These are phyloP conservation scores for Kickxella alabastrina DNA, from an alignment of 192 early-diverging fungal genomes.

Conservation along the genomic window DNA sequence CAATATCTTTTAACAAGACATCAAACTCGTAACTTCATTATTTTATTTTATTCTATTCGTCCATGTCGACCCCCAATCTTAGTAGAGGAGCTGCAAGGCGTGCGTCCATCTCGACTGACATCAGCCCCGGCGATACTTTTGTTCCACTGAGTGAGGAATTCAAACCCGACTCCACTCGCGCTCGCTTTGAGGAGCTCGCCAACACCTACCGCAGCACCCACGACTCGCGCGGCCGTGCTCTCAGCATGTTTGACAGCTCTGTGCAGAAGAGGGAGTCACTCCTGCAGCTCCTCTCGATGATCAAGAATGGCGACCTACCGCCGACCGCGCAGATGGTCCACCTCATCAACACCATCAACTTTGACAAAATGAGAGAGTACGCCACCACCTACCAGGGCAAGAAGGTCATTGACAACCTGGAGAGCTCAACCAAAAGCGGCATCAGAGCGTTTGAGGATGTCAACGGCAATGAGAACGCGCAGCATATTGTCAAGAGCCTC, in stretches of 20 bases:
- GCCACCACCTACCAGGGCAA: conserved; percentile 41
- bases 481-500: conserved; percentile 21
- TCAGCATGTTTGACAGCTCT: conserved; percentile 17
- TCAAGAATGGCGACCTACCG: conserved; percentile 32
- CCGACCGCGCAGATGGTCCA: conserved; percentile 19
- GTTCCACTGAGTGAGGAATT: conserved; percentile 24
- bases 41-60: neutral
- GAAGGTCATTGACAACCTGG: conserved; percentile 34
- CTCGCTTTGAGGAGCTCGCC: conserved; percentile 48
- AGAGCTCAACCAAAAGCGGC: conserved; percentile 21
- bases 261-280: conserved; percentile 18
- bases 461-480: conserved; percentile 38
- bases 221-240: conserved; percentile 17
- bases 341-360: conserved; percentile 21
- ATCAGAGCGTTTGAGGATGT: conserved; percentile 31
- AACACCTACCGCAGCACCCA: conserved; percentile 34
- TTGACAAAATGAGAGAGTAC: conserved; percentile 32
- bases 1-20: too few relatives aligned
- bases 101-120: conserved; percentile 20
- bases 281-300: conserved; percentile 20
- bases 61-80: neutral
- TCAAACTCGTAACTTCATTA: too few relatives aligned
- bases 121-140: conserved; percentile 29
- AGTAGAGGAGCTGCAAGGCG: conserved; percentile 12
- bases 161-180: conserved; percentile 38